Base-by-base conservation (phyloP, 2,329 filamentous ascomycete genomes). In the Amesomyces nigricolor region DNA sequence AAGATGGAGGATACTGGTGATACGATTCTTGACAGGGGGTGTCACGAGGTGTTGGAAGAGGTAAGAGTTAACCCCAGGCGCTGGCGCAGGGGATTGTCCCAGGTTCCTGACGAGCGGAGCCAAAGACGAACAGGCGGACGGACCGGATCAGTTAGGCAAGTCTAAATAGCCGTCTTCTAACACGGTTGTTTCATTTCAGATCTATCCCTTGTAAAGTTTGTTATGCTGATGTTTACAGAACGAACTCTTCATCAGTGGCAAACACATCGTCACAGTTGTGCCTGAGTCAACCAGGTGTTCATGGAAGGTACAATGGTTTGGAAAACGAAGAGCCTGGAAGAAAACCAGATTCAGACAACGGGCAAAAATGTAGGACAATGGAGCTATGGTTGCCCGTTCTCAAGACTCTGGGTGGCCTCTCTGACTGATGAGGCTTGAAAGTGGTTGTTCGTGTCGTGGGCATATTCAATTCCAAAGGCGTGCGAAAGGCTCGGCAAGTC, bases 31-130 rank as follows among this genome's bases (percentile, higher is more conserved):
- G 37, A 51, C 14, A 46, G 35, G 3, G 30, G 43, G 3, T 32
- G 17, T 32, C 13, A 50, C 4, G 53, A 53, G 47, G 14, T n/a
- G 14, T 52, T 47, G 22, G 45, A 51, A 32, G 52, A 54, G 51
- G 51, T 57, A 44, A 52, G 51, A 35, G n/a, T 45, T 39, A 52
- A 60, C 19, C 52, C 52, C 37, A 50, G 49, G 37, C 55, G 46
- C 26, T 11, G 47, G 22, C 17, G 49, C 16, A 7, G 56, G 37
- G 14, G 9, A 22, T 35, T 56, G 42, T 17, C 47, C 19, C 47
- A 5, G 19, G 11, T 30, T 48, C 38, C 54, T 22, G 16, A 37
- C 8, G 29, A 44, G 26, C 22, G 42, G 30, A 22, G 22, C 22
- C 22, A 5, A 26, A 26, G 22, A 2, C 22, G 22, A 26, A 26